Evolutionary conservation across 1,139 yeast species (phyloP), one percentile per base, ranked within the genome.

Genomic region (Kodamaea ohmeri): DNA sequence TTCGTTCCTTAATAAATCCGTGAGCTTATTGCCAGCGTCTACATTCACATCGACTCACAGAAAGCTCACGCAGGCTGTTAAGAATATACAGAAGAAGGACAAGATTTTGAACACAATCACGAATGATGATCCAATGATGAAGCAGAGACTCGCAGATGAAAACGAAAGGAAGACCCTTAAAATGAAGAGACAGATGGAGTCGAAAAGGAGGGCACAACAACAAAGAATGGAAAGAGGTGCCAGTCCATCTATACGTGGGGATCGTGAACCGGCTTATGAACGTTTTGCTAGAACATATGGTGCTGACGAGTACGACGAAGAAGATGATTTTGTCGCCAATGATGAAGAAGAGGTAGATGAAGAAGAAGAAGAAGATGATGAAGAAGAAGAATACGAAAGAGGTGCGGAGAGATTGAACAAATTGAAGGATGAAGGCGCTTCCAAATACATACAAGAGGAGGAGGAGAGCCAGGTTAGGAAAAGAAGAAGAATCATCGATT

Each of bases 11-110:
- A 69, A 59, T 39, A 79, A 83, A 50, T 65, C 78, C 3, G 75
- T 87, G 55, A 83, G 83, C 56, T 78, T 90, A 45, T 78, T 90
- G 38, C 98, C 98, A 14, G 82, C 96, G 0, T 87, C 96, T 0
- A 87, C 94, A 11, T 73, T 77, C 38, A 86, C 96, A 2, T 76
- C 78, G 37, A 83, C 95, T 3, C 97, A 92, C 58, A 75, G 79
- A 52, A 78, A 81, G 53, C 73, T 92, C 49, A 85, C 96, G 2
- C 78, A 77, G 48, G 90, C 92, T 11, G 80, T 90, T 34, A 80
- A 82, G 44, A 76, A 80, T 41, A 78, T 78, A 47, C 84, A 83
- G 57, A 72, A 70, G 52, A 65, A 71, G 47, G 83, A 75, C 47
- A 73, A 70, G 55, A 83, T 85, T 32, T 61, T 70, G 45, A 68